Evolutionary conservation across 768 basidiomycete genomes (phyloP), one percentile per base, ranked within the genome.

Genomic region (Strobilomyces echinocephalus): DNA sequence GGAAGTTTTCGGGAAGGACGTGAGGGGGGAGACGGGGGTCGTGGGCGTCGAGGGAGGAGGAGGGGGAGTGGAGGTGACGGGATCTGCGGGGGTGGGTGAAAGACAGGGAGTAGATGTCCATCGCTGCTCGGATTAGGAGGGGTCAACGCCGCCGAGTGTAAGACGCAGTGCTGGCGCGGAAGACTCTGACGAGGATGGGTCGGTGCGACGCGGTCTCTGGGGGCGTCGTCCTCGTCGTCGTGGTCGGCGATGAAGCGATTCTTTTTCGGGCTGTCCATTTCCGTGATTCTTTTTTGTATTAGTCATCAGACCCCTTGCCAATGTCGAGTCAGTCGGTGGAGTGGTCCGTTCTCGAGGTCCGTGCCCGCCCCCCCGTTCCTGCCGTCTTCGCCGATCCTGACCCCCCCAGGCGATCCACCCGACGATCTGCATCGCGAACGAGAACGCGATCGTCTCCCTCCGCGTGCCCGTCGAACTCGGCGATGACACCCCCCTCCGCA

Each of bases 61-160:
- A 72, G 50, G 80, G 74, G 54, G 84, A 81, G 46, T 66, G 65
- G 72, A 78, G 73, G 72, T 81, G 80, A 66, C 84, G 84, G 67
- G 85, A 80, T 69, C 87, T 79, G 76, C 89, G 87, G 66, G 92
- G 91, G 75, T 89, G 88, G 62, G 87, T 87, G 79, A 97, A 95
- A 66, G 92, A 90, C 61, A 91, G 90, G 51, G 92, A 90, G 81
- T 95, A 95, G 69, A 95, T 83, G 70, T 97, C 94, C 94, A 97
- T 40, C 24, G 24, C 24, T 24, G 24, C 24, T 24, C 24, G 24
- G 52, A 58, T 67, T 67, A 65, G 63, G 63, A 65, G 63, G 60
- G 62, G 60, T 65, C n/a, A 48, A n/a, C n/a, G n/a, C n/a, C n/a
- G n/a, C n/a, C n/a, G n/a, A n/a, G n/a, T n/a, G n/a, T n/a, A n/a